These are phyloP conservation scores for Claviceps sp. DNA, from an alignment of 2,329 filamentous ascomycete species.

Conservation along the genomic window DNA sequence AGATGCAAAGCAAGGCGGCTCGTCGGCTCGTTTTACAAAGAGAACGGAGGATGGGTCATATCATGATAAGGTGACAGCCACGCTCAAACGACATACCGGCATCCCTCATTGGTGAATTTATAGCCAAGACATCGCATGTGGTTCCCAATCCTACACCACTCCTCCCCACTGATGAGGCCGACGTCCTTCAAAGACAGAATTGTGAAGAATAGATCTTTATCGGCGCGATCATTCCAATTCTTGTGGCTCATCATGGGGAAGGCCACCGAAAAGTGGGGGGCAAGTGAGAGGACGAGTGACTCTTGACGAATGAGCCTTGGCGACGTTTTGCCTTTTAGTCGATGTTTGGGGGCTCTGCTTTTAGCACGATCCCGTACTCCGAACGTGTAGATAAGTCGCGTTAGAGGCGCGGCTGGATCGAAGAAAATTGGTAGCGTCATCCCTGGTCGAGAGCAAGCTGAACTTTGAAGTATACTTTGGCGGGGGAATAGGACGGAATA, in stretches of 20 bases:
- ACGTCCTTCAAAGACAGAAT: constrained; percentile 50
- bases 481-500: constrained; percentile 5
- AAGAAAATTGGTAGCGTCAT: constrained; percentile 29
- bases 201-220: constrained; percentile 50
- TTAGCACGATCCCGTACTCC: neutral
- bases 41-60: neutral
- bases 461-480: constrained; percentile 3
- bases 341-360: constrained; percentile 1
- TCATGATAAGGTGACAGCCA: neutral
- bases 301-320: neutral
- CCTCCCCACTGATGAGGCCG: constrained; percentile 45
- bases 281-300: neutral
- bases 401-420: constrained; percentile 22
- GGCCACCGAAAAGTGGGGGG: neutral
- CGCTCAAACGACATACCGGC: constrained; percentile 34
- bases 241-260: constrained; percentile 34
- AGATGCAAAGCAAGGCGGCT: neutral
- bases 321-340: constrained; percentile 7
- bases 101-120: constrained; percentile 51
- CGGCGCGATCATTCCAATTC: constrained; percentile 48
- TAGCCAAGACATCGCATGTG: constrained; percentile 46
- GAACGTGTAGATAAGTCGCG: constrained; percentile 17
- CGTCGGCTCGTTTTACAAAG: neutral
- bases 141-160: constrained; percentile 50
- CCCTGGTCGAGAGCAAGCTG: constrained; percentile 6